Evolutionary conservation across 2,329 filamentous ascomycete genomes (phyloP).

Genomic region (Talaromyces sp.): DNA sequence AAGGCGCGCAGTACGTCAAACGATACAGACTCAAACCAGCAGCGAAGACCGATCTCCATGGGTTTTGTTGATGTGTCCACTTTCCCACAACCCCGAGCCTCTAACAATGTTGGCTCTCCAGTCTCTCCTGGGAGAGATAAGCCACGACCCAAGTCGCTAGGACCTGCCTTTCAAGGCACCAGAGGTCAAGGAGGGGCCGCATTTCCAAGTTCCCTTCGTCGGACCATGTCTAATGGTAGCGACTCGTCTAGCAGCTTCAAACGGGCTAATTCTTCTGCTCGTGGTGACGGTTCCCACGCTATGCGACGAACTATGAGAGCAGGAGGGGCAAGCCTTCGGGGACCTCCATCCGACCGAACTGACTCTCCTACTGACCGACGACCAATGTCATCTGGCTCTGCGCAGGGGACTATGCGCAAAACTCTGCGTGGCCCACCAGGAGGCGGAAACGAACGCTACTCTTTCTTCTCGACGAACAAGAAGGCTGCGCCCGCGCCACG

Average conservation of each 20-base stretch:
- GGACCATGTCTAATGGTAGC: constrained; percentile 66
- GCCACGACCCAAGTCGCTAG: constrained; percentile 27
- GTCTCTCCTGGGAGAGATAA: constrained; percentile 14
- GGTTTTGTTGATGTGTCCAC: constrained; percentile 18
- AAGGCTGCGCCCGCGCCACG: constrained; percentile 35
- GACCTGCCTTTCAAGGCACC: constrained; percentile 20
- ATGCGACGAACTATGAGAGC: constrained; percentile 77
- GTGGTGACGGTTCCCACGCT: constrained; percentile 54
- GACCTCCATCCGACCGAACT: constrained; percentile 43
- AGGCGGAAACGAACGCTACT: constrained; percentile 37
- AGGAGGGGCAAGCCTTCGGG: constrained; percentile 39
- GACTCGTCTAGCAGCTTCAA: constrained; percentile 77
- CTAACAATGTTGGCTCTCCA: constrained; percentile 3
- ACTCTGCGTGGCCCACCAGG: constrained; percentile 52
- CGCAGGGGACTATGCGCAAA: constrained; percentile 47
- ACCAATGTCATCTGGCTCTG: constrained; percentile 47
- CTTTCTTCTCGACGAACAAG: constrained; percentile 45
- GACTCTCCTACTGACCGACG: constrained; percentile 63
- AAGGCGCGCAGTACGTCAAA: constrained; percentile 6
- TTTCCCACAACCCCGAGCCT: constrained; percentile 13
- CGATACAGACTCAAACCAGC: constrained; percentile 13
- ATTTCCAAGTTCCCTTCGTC: constrained; percentile 44
- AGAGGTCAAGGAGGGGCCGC: not conserved
- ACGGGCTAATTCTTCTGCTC: constrained; percentile 56
- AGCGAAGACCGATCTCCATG: constrained; percentile 24